Evolutionary conservation across 108 stramenopile genomes (phyloP), one percentile per base, ranked within the genome.

Genomic region (Stephanodiscus minutulus): DNA sequence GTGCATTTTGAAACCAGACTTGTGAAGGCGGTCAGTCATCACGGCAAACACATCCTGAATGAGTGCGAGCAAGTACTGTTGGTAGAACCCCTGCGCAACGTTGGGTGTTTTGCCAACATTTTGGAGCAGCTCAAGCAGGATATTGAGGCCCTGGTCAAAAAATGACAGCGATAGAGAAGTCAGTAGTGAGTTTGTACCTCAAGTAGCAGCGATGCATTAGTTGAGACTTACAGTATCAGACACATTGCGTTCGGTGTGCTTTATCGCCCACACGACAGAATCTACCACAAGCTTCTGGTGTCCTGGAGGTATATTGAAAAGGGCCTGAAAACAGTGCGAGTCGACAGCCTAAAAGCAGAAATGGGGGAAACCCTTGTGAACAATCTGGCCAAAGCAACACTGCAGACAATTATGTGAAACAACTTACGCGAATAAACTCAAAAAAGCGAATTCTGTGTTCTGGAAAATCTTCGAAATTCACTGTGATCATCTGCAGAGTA

Each of bases 211-310:
- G 10, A 12, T 15, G 70, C 18, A n/a, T 43, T 17, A 25, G 7
- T 20, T 25, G 13, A 21, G 24, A 84, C 87, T 73, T 71, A 88
- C 88, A 50, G 96, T 97, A 70, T 97, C 97, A 41, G 93, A 82
- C 65, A 98, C 97, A 70, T 97, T 98, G 55, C 99, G 83, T 77
- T 98, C 99, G 12, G 97, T 98, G 82, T 99, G 98, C 86, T 98
- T 99, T 86, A 99, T 93, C 10, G 98, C 99, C 99, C 98, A 99
- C 37, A 99, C 97, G 65, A 99, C 89, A 25, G 96, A 84, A 77
- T 99, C 96, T 2, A 99, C 93, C 15, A 98, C 98, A 18, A 98
- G 85, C 82, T 98, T 98, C 82, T 98, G 98, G 69, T 98, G 98
- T 61, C 90, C 95, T 7, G 95, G 79, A 22, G 97, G 96, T 27